A percentile compares a stretch with the other conserved stretches of the same genome.
Evolutionary conservation across 768 basidiomycete species (phyloP).

Genomic region (Strobilomyces echinocephalus): DNA sequence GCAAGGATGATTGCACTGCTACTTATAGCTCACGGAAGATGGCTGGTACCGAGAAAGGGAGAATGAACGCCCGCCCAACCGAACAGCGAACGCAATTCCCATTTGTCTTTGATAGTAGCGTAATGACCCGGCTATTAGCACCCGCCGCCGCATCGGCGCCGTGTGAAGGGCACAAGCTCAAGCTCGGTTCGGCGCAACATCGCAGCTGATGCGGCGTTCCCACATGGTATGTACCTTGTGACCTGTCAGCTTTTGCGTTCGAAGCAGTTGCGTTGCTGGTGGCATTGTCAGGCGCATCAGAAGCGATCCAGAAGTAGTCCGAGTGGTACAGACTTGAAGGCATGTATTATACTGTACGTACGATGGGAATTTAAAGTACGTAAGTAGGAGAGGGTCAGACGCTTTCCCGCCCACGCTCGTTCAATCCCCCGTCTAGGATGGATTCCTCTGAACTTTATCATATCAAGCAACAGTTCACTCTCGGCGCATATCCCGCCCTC

Average conservation of each 20-base stretch:
- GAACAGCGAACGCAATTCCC: constrained; percentile 11
- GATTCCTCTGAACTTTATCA: constrained; percentile 62
- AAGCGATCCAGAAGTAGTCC: no score
- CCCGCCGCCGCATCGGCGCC: no score
- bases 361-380: neutral
- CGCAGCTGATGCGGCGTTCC: no score
- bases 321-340: no score
- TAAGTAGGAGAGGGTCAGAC: neutral
- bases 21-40: constrained; percentile 24
- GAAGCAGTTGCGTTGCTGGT: no score
- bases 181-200: no score
- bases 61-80: constrained; percentile 14
- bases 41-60: constrained; percentile 11
- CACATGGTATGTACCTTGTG: no score
- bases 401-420: neutral
- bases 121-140: neutral
- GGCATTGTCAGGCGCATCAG: no score
- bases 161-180: no score
- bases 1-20: neutral
- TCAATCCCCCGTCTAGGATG: constrained; percentile 29
- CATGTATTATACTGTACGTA: no score
- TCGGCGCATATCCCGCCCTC: constrained; percentile 70
- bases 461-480: constrained; percentile 70
- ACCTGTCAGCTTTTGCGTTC: no score
- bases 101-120: neutral